Conservation (phyloP, 345 rosid genomes). For the Camelina sativa region DNA sequence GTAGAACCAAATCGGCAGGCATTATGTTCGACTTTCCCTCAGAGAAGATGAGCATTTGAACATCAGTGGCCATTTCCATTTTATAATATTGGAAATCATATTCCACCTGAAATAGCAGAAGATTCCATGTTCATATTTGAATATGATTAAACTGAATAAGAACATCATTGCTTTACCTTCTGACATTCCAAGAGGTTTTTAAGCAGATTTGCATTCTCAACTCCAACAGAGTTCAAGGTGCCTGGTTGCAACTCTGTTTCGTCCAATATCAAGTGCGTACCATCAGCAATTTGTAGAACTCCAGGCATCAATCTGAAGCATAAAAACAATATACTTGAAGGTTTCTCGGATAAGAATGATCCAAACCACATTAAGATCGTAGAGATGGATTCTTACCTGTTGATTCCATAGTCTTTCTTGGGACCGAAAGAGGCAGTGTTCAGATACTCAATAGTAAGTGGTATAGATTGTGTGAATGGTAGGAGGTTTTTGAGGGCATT, state of each 20-base stretch:
- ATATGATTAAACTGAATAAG: background rate
- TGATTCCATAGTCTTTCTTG: slow-evolving; percentile 74
- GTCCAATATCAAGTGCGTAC: slow-evolving; percentile 76
- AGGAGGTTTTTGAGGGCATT: slow-evolving; percentile 61
- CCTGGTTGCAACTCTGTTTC: slow-evolving; percentile 84
- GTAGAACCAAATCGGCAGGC: slow-evolving; percentile 81
- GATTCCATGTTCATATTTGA: background rate
- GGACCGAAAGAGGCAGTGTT: slow-evolving; percentile 73
- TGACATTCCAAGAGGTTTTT: slow-evolving; percentile 70
- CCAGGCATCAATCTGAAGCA: slow-evolving; percentile 70
- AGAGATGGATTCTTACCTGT: slow-evolving; percentile 53
- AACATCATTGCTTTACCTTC: slow-evolving; percentile 54
- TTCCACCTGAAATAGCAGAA: slow-evolving; percentile 63
- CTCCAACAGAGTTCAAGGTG: slow-evolving; percentile 73
- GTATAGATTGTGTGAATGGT: slow-evolving; percentile 68
- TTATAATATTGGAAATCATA: slow-evolving; percentile 86
- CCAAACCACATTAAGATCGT: background rate
- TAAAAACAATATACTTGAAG: slow-evolving; percentile 4
- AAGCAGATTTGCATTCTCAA: slow-evolving; percentile 74
- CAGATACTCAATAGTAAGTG: slow-evolving; percentile 72
- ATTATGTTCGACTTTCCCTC: slow-evolving; percentile 89
- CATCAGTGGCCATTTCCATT: slow-evolving; percentile 87
- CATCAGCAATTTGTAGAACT: slow-evolving; percentile 75
- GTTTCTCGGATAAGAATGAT: background rate
- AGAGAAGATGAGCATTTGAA: slow-evolving; percentile 73